A percentile compares a stretch with the other conserved stretches of the same genome.
Evolutionary conservation across 225 moss, liverwort and hornwort species (phyloP).

Genomic region (Thuidium tamariscinum): DNA sequence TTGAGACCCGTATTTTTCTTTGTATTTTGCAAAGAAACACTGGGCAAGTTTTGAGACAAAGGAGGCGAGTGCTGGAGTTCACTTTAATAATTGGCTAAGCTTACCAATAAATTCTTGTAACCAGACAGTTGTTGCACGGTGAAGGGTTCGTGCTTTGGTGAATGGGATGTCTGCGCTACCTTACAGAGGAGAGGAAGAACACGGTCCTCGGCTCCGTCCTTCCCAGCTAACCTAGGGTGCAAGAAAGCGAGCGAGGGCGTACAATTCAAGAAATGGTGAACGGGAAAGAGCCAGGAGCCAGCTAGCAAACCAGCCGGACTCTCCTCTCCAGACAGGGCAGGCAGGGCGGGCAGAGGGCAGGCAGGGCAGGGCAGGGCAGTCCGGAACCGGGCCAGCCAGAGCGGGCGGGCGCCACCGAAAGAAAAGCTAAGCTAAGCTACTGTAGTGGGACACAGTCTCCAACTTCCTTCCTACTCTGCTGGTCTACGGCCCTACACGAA

Average conservation of each 20-base stretch:
- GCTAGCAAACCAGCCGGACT: background rate
- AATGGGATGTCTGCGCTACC: background rate
- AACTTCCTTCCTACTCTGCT: background rate
- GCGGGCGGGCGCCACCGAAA: background rate
- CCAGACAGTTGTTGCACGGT: background rate
- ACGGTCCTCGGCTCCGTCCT: background rate
- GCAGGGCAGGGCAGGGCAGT: background rate
- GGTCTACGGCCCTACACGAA: background rate
- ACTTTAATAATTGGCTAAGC: no score
- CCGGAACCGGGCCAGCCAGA: background rate
- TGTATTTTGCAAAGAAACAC: no score
- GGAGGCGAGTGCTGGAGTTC: no score
- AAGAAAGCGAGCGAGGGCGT: background rate
- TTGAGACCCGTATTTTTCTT: no score
- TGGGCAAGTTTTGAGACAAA: no score
- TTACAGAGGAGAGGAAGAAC: no score
- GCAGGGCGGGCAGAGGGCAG: background rate
- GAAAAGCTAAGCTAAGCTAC: background rate
- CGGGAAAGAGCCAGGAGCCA: background rate
- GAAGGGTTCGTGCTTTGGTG: background rate
- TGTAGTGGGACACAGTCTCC: conserved; percentile 5
- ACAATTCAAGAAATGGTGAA: background rate
- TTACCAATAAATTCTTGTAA: background rate
- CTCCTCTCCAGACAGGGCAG: background rate
- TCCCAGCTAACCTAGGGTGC: background rate